A percentile compares a stretch with the other conserved stretches of the same genome.
phyloP scores from a whole-genome alignment of 2,329 filamentous ascomycete species.

The Didymella sp. region DNA sequence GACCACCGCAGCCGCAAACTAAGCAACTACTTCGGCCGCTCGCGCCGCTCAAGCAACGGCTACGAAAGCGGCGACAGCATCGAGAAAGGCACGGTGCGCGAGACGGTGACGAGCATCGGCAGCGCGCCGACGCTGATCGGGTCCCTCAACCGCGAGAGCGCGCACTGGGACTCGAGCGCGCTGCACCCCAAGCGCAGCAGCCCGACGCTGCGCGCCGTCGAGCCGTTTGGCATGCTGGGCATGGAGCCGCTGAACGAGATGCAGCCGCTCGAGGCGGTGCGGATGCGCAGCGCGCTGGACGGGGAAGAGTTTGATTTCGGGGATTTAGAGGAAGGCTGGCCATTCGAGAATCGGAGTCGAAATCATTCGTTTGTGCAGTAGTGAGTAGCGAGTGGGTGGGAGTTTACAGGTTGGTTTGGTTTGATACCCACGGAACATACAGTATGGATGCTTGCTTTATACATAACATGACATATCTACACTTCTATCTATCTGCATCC shows the following conservation, averaged over 20 bases:
- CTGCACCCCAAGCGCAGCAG: slow-evolving; percentile 18
- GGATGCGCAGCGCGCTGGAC: slow-evolving; percentile 22
- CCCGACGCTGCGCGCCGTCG: slow-evolving; percentile 23
- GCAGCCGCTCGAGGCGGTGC: slow-evolving; percentile 36
- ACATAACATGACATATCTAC: not conserved
- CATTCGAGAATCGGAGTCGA: not conserved
- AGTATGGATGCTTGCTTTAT: no score
- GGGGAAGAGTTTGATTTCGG: slow-evolving; percentile 11
- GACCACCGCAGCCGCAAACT: slow-evolving; percentile 25
- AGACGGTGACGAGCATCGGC: slow-evolving; percentile 44
- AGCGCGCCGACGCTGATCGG: slow-evolving; percentile 43
- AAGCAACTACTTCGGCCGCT: slow-evolving; percentile 37
- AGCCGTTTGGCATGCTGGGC: slow-evolving; percentile 22
- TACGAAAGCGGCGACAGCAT: slow-evolving; percentile 36
- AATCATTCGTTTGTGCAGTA: not conserved
- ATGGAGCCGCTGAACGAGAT: slow-evolving; percentile 28
- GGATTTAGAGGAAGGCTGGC: slow-evolving; percentile 4
- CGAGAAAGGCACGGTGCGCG: slow-evolving; percentile 45
- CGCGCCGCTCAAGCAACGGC: slow-evolving; percentile 37
- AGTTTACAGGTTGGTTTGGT: no score
- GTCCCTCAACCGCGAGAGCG: slow-evolving; percentile 19
- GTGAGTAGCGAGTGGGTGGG: not conserved
- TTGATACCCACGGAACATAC: no score
- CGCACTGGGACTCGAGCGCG: slow-evolving; percentile 8
- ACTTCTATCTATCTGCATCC: no score